Evolutionary conservation across 257 asterid genomes (phyloP), one percentile per base, ranked within the genome.

Genomic region (Marsdenia floribunda): DNA sequence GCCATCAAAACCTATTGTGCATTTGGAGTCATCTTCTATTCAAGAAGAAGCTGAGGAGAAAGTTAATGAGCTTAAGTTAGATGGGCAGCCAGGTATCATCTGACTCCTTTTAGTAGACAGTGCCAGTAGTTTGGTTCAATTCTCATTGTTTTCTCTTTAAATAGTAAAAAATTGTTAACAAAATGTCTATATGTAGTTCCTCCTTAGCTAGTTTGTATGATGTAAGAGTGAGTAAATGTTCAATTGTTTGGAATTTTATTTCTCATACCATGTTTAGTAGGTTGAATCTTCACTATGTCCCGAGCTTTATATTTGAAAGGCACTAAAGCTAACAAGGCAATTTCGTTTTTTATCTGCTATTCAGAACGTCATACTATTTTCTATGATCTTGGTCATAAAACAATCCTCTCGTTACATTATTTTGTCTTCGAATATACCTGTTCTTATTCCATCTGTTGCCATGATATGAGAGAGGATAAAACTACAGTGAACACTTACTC

Each of bases 71-170:
- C 80, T 93, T 73, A 79, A 75, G 37, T 73, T 87, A 80, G 90
- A 85, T 70, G 94, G 80, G 77, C 86, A 87, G 60, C 86, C 82
- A 85, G 97, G 96, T 90, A 71, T 47, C 21, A 12, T 47, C 9
- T n/a, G 2, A 37, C 16, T 6, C 21, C 52, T 10, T 35, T 54
- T 46, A 3, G 54, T 14, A 11, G 50, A 16, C 35, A 52, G 15
- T 53, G 3, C 42, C 37, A 53, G 52, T 15, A 29, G 49, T 77
- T 21, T 75, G 13, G 3, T 4, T 29, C 67, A 29, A 33, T 65
- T 37, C 54, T 1, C 35, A 67, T 53, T 29, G 16, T 53, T 67
- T 22, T 52, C 11, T 21, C 6, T 42, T 59, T 44, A 4, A 59
- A 22, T 13, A 22, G 70, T 6, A 6, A 15, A 2, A 5, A 53